Percentiles rank a stretch among this genome's conserved stretches.
These are phyloP conservation scores for Geranium incanum DNA, from an alignment of 441 rosid genomes.

Conservation along the genomic window DNA sequence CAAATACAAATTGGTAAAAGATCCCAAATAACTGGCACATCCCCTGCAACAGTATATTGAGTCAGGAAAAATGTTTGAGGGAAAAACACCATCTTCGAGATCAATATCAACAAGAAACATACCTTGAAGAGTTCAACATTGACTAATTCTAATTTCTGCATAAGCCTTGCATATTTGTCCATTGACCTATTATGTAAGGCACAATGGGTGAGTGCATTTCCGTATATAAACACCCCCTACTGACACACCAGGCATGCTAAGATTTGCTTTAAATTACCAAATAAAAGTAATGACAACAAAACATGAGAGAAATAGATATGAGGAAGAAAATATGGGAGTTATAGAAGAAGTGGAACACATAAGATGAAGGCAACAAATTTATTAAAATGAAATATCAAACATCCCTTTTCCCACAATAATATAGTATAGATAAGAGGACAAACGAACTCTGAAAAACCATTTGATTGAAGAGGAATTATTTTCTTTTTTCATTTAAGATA, in stretches of 20 bases:
- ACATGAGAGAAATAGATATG: neutral
- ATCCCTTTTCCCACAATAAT: neutral
- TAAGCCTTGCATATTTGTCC: conserved; percentile 97
- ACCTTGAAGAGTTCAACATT: conserved; percentile 95
- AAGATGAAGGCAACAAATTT: neutral
- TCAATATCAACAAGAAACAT: conserved; percentile 19
- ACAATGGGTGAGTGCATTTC: conserved; percentile 22
- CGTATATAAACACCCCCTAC: neutral
- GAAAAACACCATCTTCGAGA: conserved; percentile 21
- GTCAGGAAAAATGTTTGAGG: conserved; percentile 49
- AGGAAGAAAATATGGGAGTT: conserved; percentile 1
- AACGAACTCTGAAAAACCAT: conserved; percentile 7
- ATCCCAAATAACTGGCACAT: conserved; percentile 90
- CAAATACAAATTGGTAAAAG: conserved; percentile 66
- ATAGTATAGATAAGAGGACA: neutral
- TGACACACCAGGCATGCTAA: neutral
- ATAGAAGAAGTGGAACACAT: neutral
- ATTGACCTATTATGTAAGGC: conserved; percentile 52
- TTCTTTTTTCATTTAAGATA: conserved; percentile 12
- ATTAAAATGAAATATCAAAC: neutral
- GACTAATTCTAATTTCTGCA: conserved; percentile 93
- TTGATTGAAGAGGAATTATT: neutral
- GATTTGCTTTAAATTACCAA: neutral
- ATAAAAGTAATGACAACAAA: neutral
- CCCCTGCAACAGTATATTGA: conserved; percentile 72